Evolutionary conservation across 2,329 filamentous ascomycete species (phyloP), one percentile per base, ranked within the genome.

Genomic region (Aaosphaeria arxii): DNA sequence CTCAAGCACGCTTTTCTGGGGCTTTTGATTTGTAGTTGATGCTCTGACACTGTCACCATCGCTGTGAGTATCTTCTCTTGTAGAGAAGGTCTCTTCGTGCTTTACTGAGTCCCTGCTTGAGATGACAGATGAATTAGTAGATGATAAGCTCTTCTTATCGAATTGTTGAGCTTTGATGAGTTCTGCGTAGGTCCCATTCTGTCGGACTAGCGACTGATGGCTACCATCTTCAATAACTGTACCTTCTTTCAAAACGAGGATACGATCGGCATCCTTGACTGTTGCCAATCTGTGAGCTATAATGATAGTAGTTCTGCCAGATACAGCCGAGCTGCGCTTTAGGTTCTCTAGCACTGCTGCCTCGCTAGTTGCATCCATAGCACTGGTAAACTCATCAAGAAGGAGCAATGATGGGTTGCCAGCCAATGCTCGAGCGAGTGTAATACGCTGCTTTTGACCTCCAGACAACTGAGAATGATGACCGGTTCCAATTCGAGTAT

Each of bases 371-470:
- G 60, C 55, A 45, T 66, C 63, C 56, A 66, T 64, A 11, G 68
- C 67, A 42, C 64, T 68, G 1, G 68, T 71, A 42, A 65, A 67
- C 36, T 71, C 68, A 40, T 71, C 68, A 6, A 70, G 52, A 11
- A 71, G 57, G 9, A 70, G 53, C 4, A 71, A 43, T 7, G 59
- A 50, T 11, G 68, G 68, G 11, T 64, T 60, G 4, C 62, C 57
- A 7, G 67, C 66, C 11, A 71, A 44, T 5, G 67, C 66, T 28
- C 68, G 58, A 5, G 68, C 68, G n/a, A 71, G 53, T 6, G 63
- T 63, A 39, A 71, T 62, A n/a, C 67, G 63, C 72, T 71, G 67
- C 46, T 70, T 70, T 43, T 71, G 68, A 11, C 68, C 68, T 24
- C 68, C 68, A 24, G 68, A 71, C 4, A 70, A 59, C 48, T 64